These are phyloP conservation scores for Uncinocarpus reesii DNA, from an alignment of 2,329 filamentous ascomycete genomes.

Conservation along the genomic window DNA sequence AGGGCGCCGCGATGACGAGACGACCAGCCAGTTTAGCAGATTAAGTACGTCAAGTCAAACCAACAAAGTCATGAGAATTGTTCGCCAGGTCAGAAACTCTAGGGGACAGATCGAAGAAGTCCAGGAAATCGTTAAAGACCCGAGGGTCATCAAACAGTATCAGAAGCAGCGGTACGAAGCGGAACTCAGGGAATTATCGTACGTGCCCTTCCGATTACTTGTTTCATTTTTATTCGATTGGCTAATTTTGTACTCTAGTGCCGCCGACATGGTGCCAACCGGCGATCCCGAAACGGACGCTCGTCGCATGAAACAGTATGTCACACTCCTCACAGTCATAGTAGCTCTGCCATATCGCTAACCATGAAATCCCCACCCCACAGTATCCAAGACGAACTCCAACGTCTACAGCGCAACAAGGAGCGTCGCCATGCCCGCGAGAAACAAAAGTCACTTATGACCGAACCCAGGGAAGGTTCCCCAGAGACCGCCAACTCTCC, in stretches of 20 bases:
- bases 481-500: conserved; percentile 39
- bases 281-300: conserved; percentile 57
- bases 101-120: conserved; percentile 54
- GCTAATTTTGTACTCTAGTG: conserved; percentile 30
- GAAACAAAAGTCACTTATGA: conserved; percentile 61
- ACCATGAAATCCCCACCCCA: conserved; percentile 16
- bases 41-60: conserved; percentile 58
- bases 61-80: conserved; percentile 63
- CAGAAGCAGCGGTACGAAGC: conserved; percentile 63
- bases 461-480: conserved; percentile 31
- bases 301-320: conserved; percentile 49
- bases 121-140: conserved; percentile 59
- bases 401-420: conserved; percentile 79
- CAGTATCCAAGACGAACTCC: conserved; percentile 63
- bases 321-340: not conserved
- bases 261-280: conserved; percentile 53
- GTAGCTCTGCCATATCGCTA: conserved; percentile 11
- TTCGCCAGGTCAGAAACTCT: conserved; percentile 53
- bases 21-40: conserved; percentile 65
- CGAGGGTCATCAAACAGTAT: conserved; percentile 81
- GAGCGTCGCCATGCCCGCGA: conserved; percentile 83
- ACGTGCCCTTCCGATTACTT: conserved; percentile 32
- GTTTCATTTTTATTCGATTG: not conserved
- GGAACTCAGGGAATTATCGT: conserved; percentile 64
- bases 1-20: conserved; percentile 59